phyloP scores from a whole-genome alignment of 768 basidiomycete genomes.

The Pluteus cervinus region DNA sequence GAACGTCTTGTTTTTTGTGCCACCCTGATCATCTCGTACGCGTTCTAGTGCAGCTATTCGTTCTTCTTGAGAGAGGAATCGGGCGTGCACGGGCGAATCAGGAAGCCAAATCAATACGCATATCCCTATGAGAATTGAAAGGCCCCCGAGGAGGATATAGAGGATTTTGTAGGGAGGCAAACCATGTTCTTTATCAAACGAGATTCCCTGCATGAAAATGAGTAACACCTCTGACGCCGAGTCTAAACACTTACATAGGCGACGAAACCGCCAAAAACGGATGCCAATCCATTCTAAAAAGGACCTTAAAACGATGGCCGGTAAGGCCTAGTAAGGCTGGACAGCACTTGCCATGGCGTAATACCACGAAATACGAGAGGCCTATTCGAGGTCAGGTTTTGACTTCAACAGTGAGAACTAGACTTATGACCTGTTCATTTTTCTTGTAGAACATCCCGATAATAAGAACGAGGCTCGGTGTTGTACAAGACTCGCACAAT shows the following conservation, averaged over 20 bases:
- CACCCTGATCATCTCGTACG: conserved; percentile 61
- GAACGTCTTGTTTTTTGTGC: conserved; percentile 52
- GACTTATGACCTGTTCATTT: conserved; percentile 52
- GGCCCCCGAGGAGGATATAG: conserved; percentile 51
- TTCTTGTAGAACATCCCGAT: conserved; percentile 69
- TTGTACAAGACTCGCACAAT: conserved; percentile 63
- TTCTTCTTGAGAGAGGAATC: conserved; percentile 50
- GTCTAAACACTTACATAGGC: conserved; percentile 39
- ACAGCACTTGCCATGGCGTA: conserved; percentile 55
- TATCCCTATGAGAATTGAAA: conserved; percentile 54
- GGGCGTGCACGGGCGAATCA: conserved; percentile 59
- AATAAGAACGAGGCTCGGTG: conserved; percentile 55
- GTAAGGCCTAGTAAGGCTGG: too few relatives aligned
- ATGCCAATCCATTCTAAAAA: conserved; percentile 51
- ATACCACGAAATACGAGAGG: conserved; percentile 55
- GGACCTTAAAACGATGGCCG: not conserved
- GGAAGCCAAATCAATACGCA: conserved; percentile 55
- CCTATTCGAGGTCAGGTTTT: conserved; percentile 30
- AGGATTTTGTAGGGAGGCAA: conserved; percentile 58
- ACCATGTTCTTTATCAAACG: conserved; percentile 40
- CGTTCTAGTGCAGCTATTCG: conserved; percentile 58
- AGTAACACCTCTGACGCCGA: not conserved
- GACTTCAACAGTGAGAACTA: not conserved
- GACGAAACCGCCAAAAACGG: conserved; percentile 57
- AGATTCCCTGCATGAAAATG: conserved; percentile 37